phyloP scores from a whole-genome alignment of 75 land plant species.

The Chamaecyparis obtusa region DNA sequence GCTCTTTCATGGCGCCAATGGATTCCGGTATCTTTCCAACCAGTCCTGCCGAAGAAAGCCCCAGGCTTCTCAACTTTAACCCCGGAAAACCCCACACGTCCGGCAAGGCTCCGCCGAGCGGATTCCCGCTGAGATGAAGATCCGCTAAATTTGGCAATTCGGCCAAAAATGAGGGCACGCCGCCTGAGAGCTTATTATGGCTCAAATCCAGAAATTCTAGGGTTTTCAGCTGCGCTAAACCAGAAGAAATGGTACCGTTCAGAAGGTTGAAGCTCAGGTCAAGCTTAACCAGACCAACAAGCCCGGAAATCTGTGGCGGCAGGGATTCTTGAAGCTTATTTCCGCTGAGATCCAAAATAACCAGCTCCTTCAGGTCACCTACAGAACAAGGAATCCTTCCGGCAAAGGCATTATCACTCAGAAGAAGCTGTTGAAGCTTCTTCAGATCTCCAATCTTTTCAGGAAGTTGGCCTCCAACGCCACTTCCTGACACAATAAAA shows the following conservation, averaged over 20 bases:
- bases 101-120: slow-evolving; percentile 59
- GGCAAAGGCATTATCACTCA: slow-evolving; percentile 30
- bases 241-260: slow-evolving; percentile 19
- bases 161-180: slow-evolving; percentile 42
- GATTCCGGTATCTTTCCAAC: slow-evolving; percentile 51
- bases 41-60: slow-evolving; percentile 37
- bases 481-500: slow-evolving; percentile 34
- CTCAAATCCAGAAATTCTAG: slow-evolving; percentile 59
- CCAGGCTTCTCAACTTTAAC: slow-evolving; percentile 30
- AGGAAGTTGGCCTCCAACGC: slow-evolving; percentile 34
- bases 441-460: slow-evolving; percentile 15
- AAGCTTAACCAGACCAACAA: slow-evolving; percentile 33
- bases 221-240: neutral
- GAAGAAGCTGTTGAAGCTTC: slow-evolving; percentile 35
- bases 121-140: slow-evolving; percentile 63
- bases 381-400: slow-evolving; percentile 28
- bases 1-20: slow-evolving; percentile 42
- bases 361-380: slow-evolving; percentile 21
- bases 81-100: slow-evolving; percentile 45
- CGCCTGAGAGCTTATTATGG: slow-evolving; percentile 43
- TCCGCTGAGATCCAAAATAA: slow-evolving; percentile 45
- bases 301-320: slow-evolving; percentile 24
- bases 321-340: slow-evolving; percentile 35
- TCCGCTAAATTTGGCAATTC: slow-evolving; percentile 39
- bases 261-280: slow-evolving; percentile 43